Conservation (phyloP, 2,329 filamentous ascomycete genomes). For the Fusarium tuaranense region DNA sequence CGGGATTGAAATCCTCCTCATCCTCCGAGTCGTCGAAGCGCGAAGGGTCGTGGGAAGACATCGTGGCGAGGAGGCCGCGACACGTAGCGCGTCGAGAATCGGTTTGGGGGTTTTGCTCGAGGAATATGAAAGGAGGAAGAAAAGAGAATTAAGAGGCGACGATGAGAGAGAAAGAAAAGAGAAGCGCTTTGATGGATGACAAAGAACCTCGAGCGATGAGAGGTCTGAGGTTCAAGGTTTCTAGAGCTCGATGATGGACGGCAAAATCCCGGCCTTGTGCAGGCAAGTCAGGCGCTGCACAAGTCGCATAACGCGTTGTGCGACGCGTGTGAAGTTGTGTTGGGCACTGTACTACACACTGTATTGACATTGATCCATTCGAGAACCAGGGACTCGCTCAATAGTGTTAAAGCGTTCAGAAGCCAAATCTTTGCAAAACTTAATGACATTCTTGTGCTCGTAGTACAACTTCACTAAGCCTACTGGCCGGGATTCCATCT, state of each 20-base stretch:
- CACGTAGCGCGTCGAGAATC: slow-evolving; percentile 30
- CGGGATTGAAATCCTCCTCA: slow-evolving; percentile 91
- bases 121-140: slow-evolving; percentile 13
- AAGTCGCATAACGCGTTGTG: slow-evolving; percentile 18
- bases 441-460: rapidly evolving
- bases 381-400: background rate
- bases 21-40: slow-evolving; percentile 76
- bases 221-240: slow-evolving; percentile 17
- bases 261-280: slow-evolving; percentile 35
- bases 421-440: background rate
- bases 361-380: background rate
- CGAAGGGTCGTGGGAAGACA: slow-evolving; percentile 61
- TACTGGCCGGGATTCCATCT: background rate
- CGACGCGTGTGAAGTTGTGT: background rate
- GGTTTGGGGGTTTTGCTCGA: background rate
- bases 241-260: slow-evolving; percentile 27
- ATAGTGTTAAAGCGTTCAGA: background rate
- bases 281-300: slow-evolving; percentile 12
- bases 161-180: slow-evolving; percentile 14
- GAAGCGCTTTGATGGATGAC: slow-evolving; percentile 32
- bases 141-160: slow-evolving; percentile 2
- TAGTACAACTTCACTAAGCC: background rate
- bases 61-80: slow-evolving; percentile 41
- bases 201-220: slow-evolving; percentile 29
- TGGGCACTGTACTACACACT: background rate